Base-by-base conservation (phyloP, 148 eudicot genomes). In the Limonium bicolor region DNA sequence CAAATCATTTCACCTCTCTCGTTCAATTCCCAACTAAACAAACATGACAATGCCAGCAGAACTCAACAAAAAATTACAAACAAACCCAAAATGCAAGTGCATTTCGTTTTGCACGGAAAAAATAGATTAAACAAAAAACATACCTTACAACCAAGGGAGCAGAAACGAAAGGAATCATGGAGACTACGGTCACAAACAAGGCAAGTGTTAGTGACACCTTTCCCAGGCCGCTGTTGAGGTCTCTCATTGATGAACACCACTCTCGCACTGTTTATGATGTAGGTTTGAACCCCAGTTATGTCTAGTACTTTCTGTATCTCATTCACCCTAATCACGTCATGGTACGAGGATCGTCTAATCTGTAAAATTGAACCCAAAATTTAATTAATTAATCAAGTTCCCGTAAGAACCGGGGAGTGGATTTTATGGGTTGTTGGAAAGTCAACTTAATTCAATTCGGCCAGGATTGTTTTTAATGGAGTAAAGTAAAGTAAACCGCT, bases 71-170 rank as follows among this genome's bases (percentile, higher is more conserved):
- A 38, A 38, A 38, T 7, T 38, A 21, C 18, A 38, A 4, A 21
- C 5, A 9, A 37, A 1, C 15, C 21, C 7, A 38, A 18, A 18
- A 38, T 24, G 23, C 23, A 18, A 19, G 19, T 39, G 43, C 43
- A 0, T 18, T 39, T 7, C 3, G 8, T 41, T 3, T 41, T 41
- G 33, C 7, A 3, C 12, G 33, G n/a, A n/a, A n/a, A 29, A 29
- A 29, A 29, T n/a, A 29, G 33, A n/a, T 1, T 29, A 29, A 29
- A 29, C 7, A 3, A 3, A 29, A 29, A 29, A 29, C 27, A 22
- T 43, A 43, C 48, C 48, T 43, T 43, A 24, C 48, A 43, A 43
- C 48, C 30, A 43, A 43, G 48, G 27, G 48, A 43, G 30, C 48
- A 43, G 29, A 24, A 43, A 24, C 48, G 30, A 31, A 14, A 43